Percentiles rank a stretch among this genome's conserved stretches.
Conservation (phyloP, 2,329 filamentous ascomycete genomes). For the Ramularia collo-cygni region DNA sequence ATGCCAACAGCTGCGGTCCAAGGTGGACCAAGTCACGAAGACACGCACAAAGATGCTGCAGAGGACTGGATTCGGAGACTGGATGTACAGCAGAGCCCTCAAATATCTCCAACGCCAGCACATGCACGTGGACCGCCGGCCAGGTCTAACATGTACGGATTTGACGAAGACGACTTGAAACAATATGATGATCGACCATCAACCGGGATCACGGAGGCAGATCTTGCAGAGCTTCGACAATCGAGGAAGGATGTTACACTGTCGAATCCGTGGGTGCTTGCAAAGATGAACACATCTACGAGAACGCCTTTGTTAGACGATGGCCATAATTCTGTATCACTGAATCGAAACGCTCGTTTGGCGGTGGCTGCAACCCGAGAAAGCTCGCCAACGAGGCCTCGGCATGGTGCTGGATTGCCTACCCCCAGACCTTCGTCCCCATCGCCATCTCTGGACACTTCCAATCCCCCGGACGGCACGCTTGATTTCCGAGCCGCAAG, state of each 20-base stretch:
- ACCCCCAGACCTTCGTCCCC: constrained; percentile 30
- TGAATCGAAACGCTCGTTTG: background rate
- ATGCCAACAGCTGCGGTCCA: background rate
- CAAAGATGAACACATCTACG: constrained; percentile 37
- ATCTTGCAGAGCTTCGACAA: constrained; percentile 29
- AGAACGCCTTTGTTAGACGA: background rate
- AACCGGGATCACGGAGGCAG: constrained; percentile 13
- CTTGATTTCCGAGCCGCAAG: constrained; percentile 16
- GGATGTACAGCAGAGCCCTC: too few species aligned
- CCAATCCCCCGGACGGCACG: constrained; percentile 20
- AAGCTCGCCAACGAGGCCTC: constrained; percentile 10
- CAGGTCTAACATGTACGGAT: constrained; percentile 31
- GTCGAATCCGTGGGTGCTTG: constrained; percentile 45
- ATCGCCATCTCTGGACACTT: constrained; percentile 8
- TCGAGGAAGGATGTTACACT: constrained; percentile 28
- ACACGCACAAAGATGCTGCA: background rate
- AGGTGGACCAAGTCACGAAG: background rate
- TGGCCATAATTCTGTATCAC: background rate
- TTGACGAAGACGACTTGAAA: constrained; percentile 30
- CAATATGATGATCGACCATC: constrained; percentile 14
- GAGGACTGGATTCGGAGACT: background rate
- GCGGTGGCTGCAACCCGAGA: too few species aligned
- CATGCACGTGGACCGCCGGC: constrained; percentile 3
- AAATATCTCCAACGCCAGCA: too few species aligned
- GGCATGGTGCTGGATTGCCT: constrained; percentile 10